Conservation (phyloP, 768 basidiomycete species). For the Boletellus emodensis region DNA sequence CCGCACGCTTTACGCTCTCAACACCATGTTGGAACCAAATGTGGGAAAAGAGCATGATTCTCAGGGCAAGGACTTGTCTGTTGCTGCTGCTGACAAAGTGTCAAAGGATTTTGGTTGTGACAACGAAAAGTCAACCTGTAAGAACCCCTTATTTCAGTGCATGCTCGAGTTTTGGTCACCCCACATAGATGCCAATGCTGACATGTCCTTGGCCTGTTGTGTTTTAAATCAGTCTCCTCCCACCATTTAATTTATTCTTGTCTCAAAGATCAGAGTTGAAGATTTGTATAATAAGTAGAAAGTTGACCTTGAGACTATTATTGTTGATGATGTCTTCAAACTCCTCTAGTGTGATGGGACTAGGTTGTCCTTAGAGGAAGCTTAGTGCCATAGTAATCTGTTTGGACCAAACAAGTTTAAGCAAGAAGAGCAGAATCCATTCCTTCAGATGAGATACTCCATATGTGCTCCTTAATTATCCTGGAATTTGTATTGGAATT, state of each 20-base stretch:
- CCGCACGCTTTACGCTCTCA: neutral
- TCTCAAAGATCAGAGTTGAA: constrained; percentile 72
- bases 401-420: constrained; percentile 97
- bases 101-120: constrained; percentile 84
- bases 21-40: constrained; percentile 36
- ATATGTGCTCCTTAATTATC: neutral
- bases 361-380: constrained; percentile 76
- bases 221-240: constrained; percentile 1
- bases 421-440: constrained; percentile 82
- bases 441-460: constrained; percentile 65
- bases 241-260: neutral
- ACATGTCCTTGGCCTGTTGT: constrained; percentile 66
- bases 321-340: constrained; percentile 94
- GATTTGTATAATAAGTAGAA: constrained; percentile 98
- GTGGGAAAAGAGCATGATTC: constrained; percentile 68
- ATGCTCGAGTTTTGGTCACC: neutral
- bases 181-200: constrained; percentile 73
- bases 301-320: constrained; percentile 96
- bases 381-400: constrained; percentile 76
- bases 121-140: constrained; percentile 62
- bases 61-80: constrained; percentile 44
- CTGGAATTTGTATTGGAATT: neutral
- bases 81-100: constrained; percentile 37
- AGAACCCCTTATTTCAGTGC: constrained; percentile 23
- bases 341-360: constrained; percentile 86